Percentiles rank a stretch among this genome's conserved stretches.
Evolutionary conservation across 108 stramenopile species (phyloP).

Genomic region (Bacterosira constricta): DNA sequence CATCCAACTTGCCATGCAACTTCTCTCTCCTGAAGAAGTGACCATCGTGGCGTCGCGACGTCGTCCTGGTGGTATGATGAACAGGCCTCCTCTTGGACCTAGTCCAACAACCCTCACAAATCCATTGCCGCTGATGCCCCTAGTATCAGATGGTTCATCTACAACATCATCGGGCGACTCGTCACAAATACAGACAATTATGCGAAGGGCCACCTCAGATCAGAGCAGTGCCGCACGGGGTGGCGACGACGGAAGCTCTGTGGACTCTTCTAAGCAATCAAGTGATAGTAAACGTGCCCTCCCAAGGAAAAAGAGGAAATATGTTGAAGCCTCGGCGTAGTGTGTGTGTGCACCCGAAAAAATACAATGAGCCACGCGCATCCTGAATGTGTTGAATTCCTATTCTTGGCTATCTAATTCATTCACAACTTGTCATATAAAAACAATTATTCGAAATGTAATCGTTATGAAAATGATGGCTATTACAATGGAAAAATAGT

Average conservation of each 20-base stretch:
- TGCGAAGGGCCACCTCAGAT: slow-evolving; percentile 3
- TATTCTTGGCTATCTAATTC: too few relatives aligned
- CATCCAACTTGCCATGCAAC: slow-evolving; percentile 13
- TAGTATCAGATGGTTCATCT: slow-evolving; percentile 21
- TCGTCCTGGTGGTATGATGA: not conserved
- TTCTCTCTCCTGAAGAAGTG: slow-evolving; percentile 40
- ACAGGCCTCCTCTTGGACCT: not conserved
- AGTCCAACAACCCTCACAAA: not conserved
- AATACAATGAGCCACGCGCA: too few relatives aligned
- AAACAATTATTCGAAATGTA: too few relatives aligned
- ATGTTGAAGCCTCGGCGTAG: slow-evolving; percentile 4
- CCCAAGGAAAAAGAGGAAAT: slow-evolving; percentile 38
- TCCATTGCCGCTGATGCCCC: not conserved
- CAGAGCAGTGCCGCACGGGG: not conserved
- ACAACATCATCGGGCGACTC: slow-evolving; percentile 10
- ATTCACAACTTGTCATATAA: too few relatives aligned
- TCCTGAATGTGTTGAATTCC: too few relatives aligned
- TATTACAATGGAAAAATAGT: too few relatives aligned
- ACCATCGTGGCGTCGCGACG: slow-evolving; percentile 28
- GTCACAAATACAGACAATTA: not conserved
- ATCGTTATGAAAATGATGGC: too few relatives aligned
- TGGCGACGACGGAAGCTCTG: slow-evolving; percentile 1
- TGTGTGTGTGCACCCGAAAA: too few relatives aligned
- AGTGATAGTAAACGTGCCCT: slow-evolving; percentile 3
- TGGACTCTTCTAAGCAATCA: slow-evolving; percentile 4